Percentiles rank a stretch among this genome's conserved stretches.
Conservation (phyloP, 2,329 filamentous ascomycete species). For the Acrocalymma vagum region DNA sequence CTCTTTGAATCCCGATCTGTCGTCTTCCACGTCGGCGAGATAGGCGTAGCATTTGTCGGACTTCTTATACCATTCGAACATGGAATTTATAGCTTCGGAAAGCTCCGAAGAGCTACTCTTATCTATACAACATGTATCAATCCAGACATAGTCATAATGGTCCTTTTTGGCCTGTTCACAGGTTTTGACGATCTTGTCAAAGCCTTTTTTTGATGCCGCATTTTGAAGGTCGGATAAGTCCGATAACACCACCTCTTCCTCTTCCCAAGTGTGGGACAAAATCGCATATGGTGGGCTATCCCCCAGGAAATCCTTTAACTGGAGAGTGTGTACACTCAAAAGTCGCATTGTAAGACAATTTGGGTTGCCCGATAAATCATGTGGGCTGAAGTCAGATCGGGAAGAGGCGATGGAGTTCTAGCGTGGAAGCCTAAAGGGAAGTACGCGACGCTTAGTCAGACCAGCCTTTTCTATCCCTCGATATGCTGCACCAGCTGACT, state of each 20-base stretch:
- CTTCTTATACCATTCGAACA: slow-evolving; percentile 26
- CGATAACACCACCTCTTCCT: slow-evolving; percentile 19
- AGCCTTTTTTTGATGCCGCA: slow-evolving; percentile 18
- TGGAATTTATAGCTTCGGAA: slow-evolving; percentile 23
- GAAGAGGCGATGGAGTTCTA: too few species aligned
- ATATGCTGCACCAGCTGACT: too few species aligned
- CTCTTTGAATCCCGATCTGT: too few species aligned
- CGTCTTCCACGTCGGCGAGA: slow-evolving; percentile 14
- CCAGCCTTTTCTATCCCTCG: too few species aligned
- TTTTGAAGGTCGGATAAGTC: slow-evolving; percentile 16
- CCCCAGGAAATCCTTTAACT: slow-evolving; percentile 15
- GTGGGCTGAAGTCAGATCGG: too few species aligned
- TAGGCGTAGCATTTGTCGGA: slow-evolving; percentile 22
- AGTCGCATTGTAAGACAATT: slow-evolving; percentile 25
- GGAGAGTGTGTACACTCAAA: slow-evolving; percentile 7
- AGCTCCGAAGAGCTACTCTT: slow-evolving; percentile 23
- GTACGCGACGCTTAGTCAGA: too few species aligned
- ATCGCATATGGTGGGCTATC: slow-evolving; percentile 23
- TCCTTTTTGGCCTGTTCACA: slow-evolving; percentile 17
- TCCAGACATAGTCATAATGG: slow-evolving; percentile 15
- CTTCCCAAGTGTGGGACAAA: slow-evolving; percentile 24
- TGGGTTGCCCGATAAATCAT: too few species aligned
- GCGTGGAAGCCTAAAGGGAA: too few species aligned
- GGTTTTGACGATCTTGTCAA: slow-evolving; percentile 23
- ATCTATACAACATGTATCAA: slow-evolving; percentile 33